phyloP scores from a whole-genome alignment of 768 basidiomycete genomes.

The Lactifluus subvellereus region DNA sequence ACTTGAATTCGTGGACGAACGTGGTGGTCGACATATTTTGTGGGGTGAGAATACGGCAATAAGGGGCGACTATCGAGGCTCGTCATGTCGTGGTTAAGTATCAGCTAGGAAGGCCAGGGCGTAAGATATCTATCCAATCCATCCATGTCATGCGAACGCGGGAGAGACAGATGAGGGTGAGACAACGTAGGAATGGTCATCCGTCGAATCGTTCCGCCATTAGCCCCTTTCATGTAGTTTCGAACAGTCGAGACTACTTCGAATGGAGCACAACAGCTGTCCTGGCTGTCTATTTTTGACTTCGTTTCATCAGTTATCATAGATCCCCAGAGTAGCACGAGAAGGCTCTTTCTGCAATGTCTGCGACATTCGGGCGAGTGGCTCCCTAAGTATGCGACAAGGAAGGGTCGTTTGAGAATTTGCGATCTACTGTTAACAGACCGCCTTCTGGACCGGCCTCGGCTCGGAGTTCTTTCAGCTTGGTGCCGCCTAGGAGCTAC shows the following conservation, averaged over 20 bases:
- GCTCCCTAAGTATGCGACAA: too few relatives aligned
- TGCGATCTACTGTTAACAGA: too few relatives aligned
- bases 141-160: constrained; percentile 5
- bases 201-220: neutral
- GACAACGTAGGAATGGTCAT: neutral
- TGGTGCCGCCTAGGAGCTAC: too few relatives aligned
- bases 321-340: neutral
- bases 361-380: too few relatives aligned
- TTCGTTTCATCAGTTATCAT: neutral
- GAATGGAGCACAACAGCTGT: neutral
- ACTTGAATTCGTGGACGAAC: constrained; percentile 50
- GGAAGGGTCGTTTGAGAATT: too few relatives aligned
- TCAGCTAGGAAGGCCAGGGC: constrained; percentile 33
- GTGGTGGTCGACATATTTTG: constrained; percentile 36
- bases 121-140: neutral
- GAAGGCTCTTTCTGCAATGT: too few relatives aligned
- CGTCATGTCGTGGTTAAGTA: constrained; percentile 49
- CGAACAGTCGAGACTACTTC: neutral
- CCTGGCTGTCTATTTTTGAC: neutral
- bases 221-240: neutral
- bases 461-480: too few relatives aligned
- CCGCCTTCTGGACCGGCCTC: too few relatives aligned
- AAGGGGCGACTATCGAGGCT: neutral
- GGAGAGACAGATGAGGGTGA: neutral
- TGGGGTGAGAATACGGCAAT: neutral